A percentile compares a stretch with the other conserved stretches of the same genome.
Conservation (phyloP, 345 rosid genomes). For the Eucalyptus regnans region DNA sequence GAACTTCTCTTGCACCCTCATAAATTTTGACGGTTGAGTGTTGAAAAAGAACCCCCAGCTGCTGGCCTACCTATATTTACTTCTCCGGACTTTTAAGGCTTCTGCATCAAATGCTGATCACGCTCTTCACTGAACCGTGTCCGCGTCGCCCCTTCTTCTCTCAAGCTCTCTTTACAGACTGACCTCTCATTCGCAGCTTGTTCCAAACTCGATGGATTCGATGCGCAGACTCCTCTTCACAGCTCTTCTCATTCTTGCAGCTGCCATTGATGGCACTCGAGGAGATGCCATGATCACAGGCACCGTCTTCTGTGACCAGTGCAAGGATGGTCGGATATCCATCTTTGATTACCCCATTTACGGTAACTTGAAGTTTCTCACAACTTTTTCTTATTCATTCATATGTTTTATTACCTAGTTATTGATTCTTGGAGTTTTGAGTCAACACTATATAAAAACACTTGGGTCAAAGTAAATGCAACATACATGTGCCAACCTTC, state of each 20-base stretch:
- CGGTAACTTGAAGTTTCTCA: constrained; percentile 16
- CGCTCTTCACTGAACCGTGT: neutral
- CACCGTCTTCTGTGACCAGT: constrained; percentile 78
- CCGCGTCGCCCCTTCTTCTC: neutral
- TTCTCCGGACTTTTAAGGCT: neutral
- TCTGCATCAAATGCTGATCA: neutral
- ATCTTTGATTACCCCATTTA: constrained; percentile 66
- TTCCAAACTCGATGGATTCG: neutral
- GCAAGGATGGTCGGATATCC: constrained; percentile 75
- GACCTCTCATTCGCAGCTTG: constrained; percentile 23
- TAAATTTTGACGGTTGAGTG: constrained; percentile 52
- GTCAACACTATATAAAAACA: neutral
- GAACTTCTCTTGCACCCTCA: constrained; percentile 1
- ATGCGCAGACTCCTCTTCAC: constrained; percentile 14
- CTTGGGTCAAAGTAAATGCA: neutral
- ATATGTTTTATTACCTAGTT: neutral
- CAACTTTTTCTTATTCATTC: neutral
- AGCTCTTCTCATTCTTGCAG: constrained; percentile 29
- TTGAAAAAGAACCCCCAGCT: constrained; percentile 1
- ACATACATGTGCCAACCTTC: neutral
- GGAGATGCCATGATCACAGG: constrained; percentile 65
- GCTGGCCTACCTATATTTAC: neutral
- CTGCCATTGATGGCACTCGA: constrained; percentile 26
- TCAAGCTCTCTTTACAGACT: neutral
- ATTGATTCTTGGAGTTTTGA: neutral